phyloP scores from a whole-genome alignment of 371 early-diverging fungal species.

The Dichotomocladium elegans region DNA sequence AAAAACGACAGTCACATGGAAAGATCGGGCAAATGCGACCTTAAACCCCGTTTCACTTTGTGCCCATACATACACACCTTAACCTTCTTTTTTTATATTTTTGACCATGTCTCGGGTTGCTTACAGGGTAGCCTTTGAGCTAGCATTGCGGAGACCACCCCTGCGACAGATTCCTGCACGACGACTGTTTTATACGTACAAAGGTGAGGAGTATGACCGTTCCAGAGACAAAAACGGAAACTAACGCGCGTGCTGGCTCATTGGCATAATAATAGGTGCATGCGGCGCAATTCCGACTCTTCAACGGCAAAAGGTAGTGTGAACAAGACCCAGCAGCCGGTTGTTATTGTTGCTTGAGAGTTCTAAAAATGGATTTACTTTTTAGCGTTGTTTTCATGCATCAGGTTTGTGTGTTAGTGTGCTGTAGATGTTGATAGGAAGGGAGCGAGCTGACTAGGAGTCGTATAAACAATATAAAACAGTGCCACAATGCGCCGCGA shows the following conservation, averaged over 20 bases:
- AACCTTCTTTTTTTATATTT: too few species aligned
- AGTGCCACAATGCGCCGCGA: slow-evolving; percentile 18
- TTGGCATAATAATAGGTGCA: background rate
- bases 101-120: background rate
- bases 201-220: background rate
- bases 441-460: background rate
- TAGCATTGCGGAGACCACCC: background rate
- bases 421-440: background rate
- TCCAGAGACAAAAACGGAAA: background rate
- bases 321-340: too few species aligned
- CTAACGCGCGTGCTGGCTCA: background rate
- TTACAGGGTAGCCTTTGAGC: background rate
- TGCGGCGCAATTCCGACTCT: slow-evolving; percentile 13
- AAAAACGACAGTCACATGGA: too few species aligned
- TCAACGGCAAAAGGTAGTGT: slow-evolving; percentile 21
- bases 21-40: too few species aligned
- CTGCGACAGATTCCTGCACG: background rate
- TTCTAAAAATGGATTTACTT: background rate
- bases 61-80: too few species aligned
- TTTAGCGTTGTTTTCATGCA: slow-evolving; percentile 26
- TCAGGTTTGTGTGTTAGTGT: slow-evolving; percentile 14
- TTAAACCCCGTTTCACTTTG: too few species aligned
- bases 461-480: background rate
- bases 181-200: background rate
- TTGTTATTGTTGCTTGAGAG: background rate